Evolutionary conservation across 805 yeast species (phyloP), one percentile per base, ranked within the genome.

Genomic region (Metschnikowia similis): DNA sequence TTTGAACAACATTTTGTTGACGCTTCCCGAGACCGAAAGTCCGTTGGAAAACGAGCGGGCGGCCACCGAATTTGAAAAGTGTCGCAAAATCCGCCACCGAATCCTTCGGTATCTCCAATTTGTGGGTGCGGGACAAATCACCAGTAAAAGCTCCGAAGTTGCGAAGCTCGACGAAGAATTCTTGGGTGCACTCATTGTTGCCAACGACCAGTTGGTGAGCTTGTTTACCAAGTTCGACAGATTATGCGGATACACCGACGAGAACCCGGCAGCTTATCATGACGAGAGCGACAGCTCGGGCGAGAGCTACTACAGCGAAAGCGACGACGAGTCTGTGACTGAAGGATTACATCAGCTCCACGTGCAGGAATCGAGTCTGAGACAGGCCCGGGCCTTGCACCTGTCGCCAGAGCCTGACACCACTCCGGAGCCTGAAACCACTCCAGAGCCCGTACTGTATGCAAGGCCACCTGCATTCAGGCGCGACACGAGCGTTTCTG

Each of bases 141-240:
- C 51, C 10, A 56, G 53, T 29, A 72, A 73, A 54, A 50, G 59
- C 7, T 46, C 52, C 2, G 71, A 62, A 39, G 61, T 61, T 10
- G 47, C 59, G 14, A 66, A 64, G 1, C 59, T 72, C 62, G 83
- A 83, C 51, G 97, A 91, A 55, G 96, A 89, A 60, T 86, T 83
- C 53, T 69, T 94, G 54, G 98, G 97, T n/a, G 79, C 89, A 40
- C 75, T 94, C 54, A 81, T 94, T 50, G 85, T 82, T 58, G 95
- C 97, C 41, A 94, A 94, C 64, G 99, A 94, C 59, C 91, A 89
- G 64, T 76, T 94, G 53, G 95, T 94, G 6, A 71, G 72, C 4
- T 85, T 90, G 0, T 76, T 94, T 59, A 81, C 82, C 57, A 68
- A 73, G 47, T 91, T 82, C 64, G 96, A 91, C 51, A 76, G 77